phyloP scores from a whole-genome alignment of 805 yeast genomes.

The Ogataea naganishii region DNA sequence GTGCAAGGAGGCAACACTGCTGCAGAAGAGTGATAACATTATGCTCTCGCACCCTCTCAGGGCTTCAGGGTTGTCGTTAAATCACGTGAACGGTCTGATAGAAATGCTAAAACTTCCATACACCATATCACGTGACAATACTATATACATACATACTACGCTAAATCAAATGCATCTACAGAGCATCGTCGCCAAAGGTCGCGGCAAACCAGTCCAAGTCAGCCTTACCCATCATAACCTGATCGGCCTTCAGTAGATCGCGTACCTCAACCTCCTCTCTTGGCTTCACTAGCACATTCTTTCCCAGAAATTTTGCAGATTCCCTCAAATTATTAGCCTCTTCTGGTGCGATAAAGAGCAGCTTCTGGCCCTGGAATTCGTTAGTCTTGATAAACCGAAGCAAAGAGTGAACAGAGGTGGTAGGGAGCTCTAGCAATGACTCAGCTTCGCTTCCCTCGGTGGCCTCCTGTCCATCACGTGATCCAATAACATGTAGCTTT shows the following conservation, averaged over 20 bases:
- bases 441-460: conserved; percentile 16
- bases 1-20: too few species aligned
- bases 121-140: neutral
- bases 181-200: conserved; percentile 9
- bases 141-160: conserved; percentile 1
- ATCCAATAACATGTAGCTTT: conserved; percentile 61
- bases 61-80: too few species aligned
- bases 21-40: too few species aligned
- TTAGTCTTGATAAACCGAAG: conserved; percentile 35
- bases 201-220: conserved; percentile 59
- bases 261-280: conserved; percentile 78
- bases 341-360: conserved; percentile 57
- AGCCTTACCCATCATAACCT: conserved; percentile 60
- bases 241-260: conserved; percentile 72
- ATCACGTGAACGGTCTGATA: neutral
- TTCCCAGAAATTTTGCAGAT: conserved; percentile 44
- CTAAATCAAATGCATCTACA: neutral
- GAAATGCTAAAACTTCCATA: neutral
- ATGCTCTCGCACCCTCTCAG: too few species aligned
- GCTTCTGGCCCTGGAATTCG: conserved; percentile 38
- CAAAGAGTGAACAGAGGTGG: conserved; percentile 22
- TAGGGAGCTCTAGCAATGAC: conserved; percentile 19
- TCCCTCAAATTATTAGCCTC: conserved; percentile 45
- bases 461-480: conserved; percentile 7
- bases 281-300: conserved; percentile 54